These are phyloP conservation scores for Aureobasidium uvarum DNA, from an alignment of 2,329 filamentous ascomycete species.

Conservation along the genomic window DNA sequence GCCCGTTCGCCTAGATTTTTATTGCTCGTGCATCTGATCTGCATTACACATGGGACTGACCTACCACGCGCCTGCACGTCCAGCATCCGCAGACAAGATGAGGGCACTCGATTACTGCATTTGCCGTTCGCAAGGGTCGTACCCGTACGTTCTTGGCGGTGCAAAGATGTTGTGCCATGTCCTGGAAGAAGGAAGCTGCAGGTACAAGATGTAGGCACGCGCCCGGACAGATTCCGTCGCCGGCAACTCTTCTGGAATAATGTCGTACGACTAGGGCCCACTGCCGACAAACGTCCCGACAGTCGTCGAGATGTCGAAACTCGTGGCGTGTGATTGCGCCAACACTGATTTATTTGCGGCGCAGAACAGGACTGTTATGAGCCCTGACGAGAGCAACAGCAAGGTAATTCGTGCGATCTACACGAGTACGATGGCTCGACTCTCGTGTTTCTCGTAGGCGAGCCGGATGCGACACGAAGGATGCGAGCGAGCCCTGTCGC, in stretches of 20 bases:
- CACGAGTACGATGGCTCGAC: neutral
- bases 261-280: neutral
- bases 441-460: neutral
- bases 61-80: neutral
- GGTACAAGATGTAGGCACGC: neutral
- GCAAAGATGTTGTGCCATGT: neutral
- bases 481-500: conserved; percentile 8
- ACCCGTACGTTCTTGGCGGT: neutral
- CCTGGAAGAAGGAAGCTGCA: too few species aligned
- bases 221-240: neutral
- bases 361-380: neutral
- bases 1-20: conserved; percentile 7
- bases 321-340: neutral
- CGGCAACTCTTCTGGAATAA: neutral
- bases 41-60: neutral
- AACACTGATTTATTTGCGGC: neutral
- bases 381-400: neutral
- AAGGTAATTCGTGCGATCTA: neutral
- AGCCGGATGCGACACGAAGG: conserved; percentile 1
- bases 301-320: neutral
- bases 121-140: neutral
- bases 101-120: neutral
- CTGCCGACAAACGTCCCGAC: neutral
- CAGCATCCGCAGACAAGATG: neutral
- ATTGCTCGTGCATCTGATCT: conserved; percentile 11